These are phyloP conservation scores for Apiospora arundinis DNA, from an alignment of 2,329 filamentous ascomycete genomes.

Conservation along the genomic window DNA sequence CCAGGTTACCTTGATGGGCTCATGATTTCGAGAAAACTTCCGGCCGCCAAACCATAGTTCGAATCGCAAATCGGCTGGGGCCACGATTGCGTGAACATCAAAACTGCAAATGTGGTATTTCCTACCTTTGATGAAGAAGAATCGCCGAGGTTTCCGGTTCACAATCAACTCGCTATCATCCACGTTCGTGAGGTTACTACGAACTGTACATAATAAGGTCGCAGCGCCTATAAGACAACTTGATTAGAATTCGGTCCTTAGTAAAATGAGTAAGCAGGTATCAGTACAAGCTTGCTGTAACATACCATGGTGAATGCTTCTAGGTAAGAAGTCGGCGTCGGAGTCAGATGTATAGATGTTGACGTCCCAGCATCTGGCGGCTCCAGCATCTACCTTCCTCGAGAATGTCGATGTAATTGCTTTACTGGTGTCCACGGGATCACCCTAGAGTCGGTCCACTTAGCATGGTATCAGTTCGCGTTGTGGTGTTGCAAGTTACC, in stretches of 20 bases:
- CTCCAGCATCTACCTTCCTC: slow-evolving; percentile 42
- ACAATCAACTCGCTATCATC: slow-evolving; percentile 45
- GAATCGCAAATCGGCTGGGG: slow-evolving; percentile 59
- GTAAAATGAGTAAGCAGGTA: too few relatives aligned
- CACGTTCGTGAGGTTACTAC: slow-evolving; percentile 48
- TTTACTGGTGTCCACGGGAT: slow-evolving; percentile 44
- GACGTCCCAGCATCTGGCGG: slow-evolving; percentile 45
- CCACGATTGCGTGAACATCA: slow-evolving; percentile 61
- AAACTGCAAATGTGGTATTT: slow-evolving; percentile 49
- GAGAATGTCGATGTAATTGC: slow-evolving; percentile 44
- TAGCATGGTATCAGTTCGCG: not conserved
- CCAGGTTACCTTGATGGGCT: slow-evolving; percentile 46
- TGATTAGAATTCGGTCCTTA: not conserved
- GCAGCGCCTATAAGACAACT: slow-evolving; percentile 32
- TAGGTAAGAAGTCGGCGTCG: slow-evolving; percentile 44
- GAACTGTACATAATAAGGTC: slow-evolving; percentile 47
- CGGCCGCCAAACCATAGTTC: slow-evolving; percentile 51
- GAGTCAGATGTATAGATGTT: slow-evolving; percentile 48
- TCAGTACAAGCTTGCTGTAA: too few relatives aligned
- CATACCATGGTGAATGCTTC: slow-evolving; percentile 46
- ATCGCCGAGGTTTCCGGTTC: slow-evolving; percentile 43
- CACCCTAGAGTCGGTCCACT: slow-evolving; percentile 41
- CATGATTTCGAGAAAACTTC: slow-evolving; percentile 46
- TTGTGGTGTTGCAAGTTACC: slow-evolving; percentile 29
- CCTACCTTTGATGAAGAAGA: slow-evolving; percentile 40